Evolutionary conservation across 2,329 filamentous ascomycete genomes (phyloP).

Genomic region (Sphaerostilbella broomeana): DNA sequence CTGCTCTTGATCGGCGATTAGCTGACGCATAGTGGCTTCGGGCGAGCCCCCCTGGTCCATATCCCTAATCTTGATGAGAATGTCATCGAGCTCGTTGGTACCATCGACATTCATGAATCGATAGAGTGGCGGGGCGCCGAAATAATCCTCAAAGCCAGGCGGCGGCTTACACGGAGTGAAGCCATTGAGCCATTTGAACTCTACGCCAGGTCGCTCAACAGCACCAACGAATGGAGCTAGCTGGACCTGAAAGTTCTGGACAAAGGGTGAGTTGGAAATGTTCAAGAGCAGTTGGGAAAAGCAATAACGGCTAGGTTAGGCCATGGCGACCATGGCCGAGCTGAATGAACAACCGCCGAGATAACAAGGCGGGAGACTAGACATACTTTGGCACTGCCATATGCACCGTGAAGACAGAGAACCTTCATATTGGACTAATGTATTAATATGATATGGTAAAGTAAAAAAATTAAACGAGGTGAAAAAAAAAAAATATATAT

Average conservation of each 20-base stretch:
- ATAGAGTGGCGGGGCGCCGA: constrained; percentile 48
- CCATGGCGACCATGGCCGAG: no score
- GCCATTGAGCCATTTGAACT: constrained; percentile 47
- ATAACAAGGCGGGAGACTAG: constrained; percentile 7
- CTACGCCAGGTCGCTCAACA: constrained; percentile 14
- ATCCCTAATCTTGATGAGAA: constrained; percentile 46
- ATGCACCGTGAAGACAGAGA: constrained; percentile 51
- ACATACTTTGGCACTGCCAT: constrained; percentile 40
- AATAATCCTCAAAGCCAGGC: constrained; percentile 49
- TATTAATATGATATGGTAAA: no score
- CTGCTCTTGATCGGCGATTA: constrained; percentile 31
- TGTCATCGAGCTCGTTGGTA: constrained; percentile 36
- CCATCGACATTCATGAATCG: constrained; percentile 47
- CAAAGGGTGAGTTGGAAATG: no score
- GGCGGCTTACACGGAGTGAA: constrained; percentile 44
- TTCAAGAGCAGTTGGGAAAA: no score
- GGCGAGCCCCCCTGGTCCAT: constrained; percentile 46
- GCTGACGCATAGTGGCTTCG: constrained; percentile 49
- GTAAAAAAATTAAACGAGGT: no score
- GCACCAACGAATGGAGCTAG: constrained; percentile 30
- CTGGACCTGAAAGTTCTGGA: constrained; percentile 50
- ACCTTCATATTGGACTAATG: constrained; percentile 40
- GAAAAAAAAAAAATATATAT: no score
- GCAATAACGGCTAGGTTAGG: no score
- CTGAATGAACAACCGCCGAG: no score